Conservation (phyloP, 441 rosid genomes). For the Jatropha podagrica region DNA sequence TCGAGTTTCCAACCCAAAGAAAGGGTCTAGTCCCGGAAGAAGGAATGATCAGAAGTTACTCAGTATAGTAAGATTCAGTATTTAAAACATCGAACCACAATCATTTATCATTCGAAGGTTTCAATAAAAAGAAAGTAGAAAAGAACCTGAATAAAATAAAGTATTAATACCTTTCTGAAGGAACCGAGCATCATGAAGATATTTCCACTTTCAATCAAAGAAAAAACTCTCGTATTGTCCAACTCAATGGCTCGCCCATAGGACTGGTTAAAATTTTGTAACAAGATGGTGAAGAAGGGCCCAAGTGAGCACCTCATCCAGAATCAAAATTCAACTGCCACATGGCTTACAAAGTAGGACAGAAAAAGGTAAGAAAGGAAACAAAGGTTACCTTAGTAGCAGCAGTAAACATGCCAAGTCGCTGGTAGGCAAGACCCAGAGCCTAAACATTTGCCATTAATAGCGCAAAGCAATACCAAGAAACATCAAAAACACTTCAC, state of each 20-base stretch:
- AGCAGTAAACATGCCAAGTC: slow-evolving; percentile 90
- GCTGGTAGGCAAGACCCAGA: slow-evolving; percentile 88
- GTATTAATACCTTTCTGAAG: slow-evolving; percentile 64
- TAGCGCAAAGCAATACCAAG: neutral
- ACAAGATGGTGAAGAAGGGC: neutral
- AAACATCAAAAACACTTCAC: neutral
- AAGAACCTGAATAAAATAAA: neutral
- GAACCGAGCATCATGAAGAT: slow-evolving; percentile 86
- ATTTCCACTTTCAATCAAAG: slow-evolving; percentile 84
- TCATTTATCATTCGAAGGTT: neutral
- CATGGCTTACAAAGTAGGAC: neutral
- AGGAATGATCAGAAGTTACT: neutral
- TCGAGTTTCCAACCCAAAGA: neutral
- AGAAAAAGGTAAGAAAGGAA: neutral
- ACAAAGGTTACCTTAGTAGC: slow-evolving; percentile 17
- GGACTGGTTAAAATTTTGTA: slow-evolving; percentile 49
- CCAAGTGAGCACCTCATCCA: neutral
- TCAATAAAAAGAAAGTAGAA: neutral
- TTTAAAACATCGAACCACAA: neutral
- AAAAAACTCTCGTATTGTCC: slow-evolving; percentile 64
- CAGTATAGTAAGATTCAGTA: neutral
- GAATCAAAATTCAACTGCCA: neutral
- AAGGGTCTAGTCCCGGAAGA: neutral
- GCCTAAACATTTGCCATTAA: slow-evolving; percentile 43
- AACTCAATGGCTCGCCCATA: slow-evolving; percentile 82